Percentiles rank a stretch among this genome's conserved stretches.
phyloP scores from a whole-genome alignment of 2,329 filamentous ascomycete species.

The Fusarium piperis region DNA sequence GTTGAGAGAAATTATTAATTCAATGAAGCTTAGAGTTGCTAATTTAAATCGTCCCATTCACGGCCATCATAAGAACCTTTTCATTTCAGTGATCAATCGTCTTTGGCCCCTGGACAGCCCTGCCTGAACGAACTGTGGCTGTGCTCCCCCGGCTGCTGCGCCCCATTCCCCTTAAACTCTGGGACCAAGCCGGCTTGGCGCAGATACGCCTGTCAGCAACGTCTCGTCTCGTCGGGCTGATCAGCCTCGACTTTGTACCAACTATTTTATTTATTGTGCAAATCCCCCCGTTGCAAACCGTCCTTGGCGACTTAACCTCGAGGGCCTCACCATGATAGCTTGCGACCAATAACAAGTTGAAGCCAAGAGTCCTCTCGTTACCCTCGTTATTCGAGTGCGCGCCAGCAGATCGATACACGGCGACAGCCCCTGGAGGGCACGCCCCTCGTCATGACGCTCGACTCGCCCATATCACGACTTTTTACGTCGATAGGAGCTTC shows the following conservation, averaged over 20 bases:
- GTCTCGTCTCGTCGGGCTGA: conserved; percentile 23
- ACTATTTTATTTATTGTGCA: conserved; percentile 8
- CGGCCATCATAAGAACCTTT: neutral
- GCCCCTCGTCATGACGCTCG: conserved; percentile 65
- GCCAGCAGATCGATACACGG: conserved; percentile 25
- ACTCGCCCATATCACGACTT: conserved; percentile 76
- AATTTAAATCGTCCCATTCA: neutral
- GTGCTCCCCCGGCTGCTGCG: conserved; percentile 36
- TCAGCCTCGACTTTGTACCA: conserved; percentile 14
- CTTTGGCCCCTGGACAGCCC: neutral
- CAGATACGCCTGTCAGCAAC: conserved; percentile 24
- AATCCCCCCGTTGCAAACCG: neutral
- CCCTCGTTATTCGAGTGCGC: conserved; percentile 15
- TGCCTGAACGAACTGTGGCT: conserved; percentile 35
- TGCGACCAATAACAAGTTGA: conserved; percentile 22
- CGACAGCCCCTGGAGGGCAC: conserved; percentile 54
- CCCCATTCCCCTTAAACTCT: conserved; percentile 30
- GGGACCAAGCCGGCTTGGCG: conserved; percentile 17
- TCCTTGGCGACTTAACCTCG: neutral
- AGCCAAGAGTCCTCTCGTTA: conserved; percentile 20
- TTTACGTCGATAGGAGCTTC: conserved; percentile 72
- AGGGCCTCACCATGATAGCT: conserved; percentile 28
- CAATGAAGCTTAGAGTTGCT: neutral
- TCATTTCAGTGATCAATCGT: neutral
- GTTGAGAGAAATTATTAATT: neutral